Conservation (phyloP, 805 yeast species). For the Sugiyamaella americana region DNA sequence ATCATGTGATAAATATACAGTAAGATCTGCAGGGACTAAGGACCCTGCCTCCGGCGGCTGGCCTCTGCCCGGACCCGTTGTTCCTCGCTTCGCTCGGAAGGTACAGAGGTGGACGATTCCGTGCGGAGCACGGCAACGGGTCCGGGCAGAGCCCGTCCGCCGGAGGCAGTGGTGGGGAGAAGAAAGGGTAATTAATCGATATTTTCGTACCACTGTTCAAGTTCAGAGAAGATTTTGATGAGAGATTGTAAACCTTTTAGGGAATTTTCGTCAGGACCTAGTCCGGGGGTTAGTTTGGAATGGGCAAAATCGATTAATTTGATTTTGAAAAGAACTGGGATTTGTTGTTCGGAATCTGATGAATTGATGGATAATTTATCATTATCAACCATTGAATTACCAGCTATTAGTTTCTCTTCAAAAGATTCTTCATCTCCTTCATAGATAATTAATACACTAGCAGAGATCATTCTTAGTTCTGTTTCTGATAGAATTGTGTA, state of each 20-base stretch:
- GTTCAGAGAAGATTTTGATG: constrained; percentile 2
- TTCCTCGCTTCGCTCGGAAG: too few relatives aligned
- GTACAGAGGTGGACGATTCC: too few relatives aligned
- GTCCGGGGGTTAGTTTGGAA: constrained; percentile 53
- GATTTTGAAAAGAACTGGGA: constrained; percentile 47
- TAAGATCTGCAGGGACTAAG: too few relatives aligned
- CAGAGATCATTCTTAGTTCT: constrained; percentile 62
- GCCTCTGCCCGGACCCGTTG: too few relatives aligned
- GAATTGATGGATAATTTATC: constrained; percentile 19
- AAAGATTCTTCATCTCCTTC: constrained; percentile 62
- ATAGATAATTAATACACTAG: constrained; percentile 65
- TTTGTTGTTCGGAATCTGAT: constrained; percentile 18
- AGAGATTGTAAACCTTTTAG: constrained; percentile 48
- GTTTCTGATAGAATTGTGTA: constrained; percentile 56
- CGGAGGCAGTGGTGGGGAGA: too few relatives aligned
- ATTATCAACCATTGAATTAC: constrained; percentile 32
- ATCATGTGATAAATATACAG: too few relatives aligned
- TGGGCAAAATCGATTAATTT: constrained; percentile 90
- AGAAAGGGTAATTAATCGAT: too few relatives aligned
- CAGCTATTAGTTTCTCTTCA: constrained; percentile 35
- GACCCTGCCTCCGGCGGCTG: too few relatives aligned
- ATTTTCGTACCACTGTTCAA: constrained; percentile 2
- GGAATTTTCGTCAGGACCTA: constrained; percentile 67
- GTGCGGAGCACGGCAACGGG: too few relatives aligned
- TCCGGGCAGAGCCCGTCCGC: too few relatives aligned